These are phyloP conservation scores for Cyclotella atomus DNA, from an alignment of 108 stramenopile species.

Conservation along the genomic window DNA sequence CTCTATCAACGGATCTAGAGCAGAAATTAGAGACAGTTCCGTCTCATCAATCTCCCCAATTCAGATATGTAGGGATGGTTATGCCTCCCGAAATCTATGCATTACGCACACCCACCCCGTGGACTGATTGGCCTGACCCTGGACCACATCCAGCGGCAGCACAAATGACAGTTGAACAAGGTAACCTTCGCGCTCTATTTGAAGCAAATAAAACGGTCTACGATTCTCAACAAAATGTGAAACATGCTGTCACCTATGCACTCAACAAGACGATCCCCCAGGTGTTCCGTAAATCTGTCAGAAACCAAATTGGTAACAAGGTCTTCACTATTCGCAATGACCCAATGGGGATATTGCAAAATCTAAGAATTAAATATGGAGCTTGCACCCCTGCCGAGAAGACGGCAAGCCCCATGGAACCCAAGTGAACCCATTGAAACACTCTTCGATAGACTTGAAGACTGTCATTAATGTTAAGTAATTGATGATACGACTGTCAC, in stretches of 20 bases:
- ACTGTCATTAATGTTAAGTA: too few species aligned
- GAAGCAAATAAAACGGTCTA: conserved; percentile 15
- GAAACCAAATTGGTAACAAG: conserved; percentile 9
- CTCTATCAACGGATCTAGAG: neutral
- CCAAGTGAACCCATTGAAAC: conserved; percentile 24
- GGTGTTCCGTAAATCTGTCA: conserved; percentile 10
- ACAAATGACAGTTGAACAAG: neutral
- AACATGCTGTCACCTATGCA: neutral
- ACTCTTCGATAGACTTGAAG: conserved; percentile 19
- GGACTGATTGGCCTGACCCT: conserved; percentile 10
- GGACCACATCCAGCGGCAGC: conserved; percentile 2
- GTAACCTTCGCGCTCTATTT: neutral
- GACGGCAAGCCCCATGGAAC: conserved; percentile 10
- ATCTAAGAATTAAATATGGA: conserved; percentile 1
- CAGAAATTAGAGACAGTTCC: conserved; percentile 5
- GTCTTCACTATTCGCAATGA: conserved; percentile 3
- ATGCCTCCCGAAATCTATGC: conserved; percentile 2
- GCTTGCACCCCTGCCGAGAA: neutral
- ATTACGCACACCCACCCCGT: neutral
- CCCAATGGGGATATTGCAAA: neutral
- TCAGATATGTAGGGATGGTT: conserved; percentile 1
- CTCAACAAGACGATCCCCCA: conserved; percentile 9
- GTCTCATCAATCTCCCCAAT: neutral
- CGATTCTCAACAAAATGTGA: conserved; percentile 5
- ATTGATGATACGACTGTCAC: too few species aligned